Base-by-base conservation (phyloP, 139 green algal species). In the Parachlorella kessleri region DNA sequence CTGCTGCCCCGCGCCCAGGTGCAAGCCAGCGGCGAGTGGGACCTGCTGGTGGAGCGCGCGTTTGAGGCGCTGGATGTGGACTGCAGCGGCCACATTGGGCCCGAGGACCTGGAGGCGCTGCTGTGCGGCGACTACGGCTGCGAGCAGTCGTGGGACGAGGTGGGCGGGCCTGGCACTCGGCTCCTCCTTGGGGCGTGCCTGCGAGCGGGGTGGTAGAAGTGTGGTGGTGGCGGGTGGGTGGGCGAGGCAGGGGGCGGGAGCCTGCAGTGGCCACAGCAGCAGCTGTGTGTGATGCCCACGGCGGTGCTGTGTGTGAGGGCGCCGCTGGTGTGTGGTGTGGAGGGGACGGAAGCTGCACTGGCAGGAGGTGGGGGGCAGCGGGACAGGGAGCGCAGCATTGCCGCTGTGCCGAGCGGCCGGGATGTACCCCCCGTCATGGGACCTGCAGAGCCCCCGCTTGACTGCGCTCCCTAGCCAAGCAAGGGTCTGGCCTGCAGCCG, bases 61-160 rank as follows among this genome's bases (percentile, higher is more conserved):
- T 94, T 93, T 75, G 70, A 87, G 18, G 69, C 72, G 4, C 82
- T 92, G 81, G 89, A 94, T 72, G 36, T 54, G 24, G 87, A 91
- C 42, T 55, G 75, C 66, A 75, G 54, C 72, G 89, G 85, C 38
- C 40, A 30, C 65, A 86, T 94, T 48, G 77, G 68, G 10, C 37
- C 55, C 2, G 77, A 86, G 21, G 90, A 92, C 40, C 80, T 94
- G 28, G 40, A 76, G 26, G 41, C 55, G 35, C 32, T 90, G 55
- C 72, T 92, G 14, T 89, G 85, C 55, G 82, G 75, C 21, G 85
- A 84, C 3, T 64, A 66, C 32, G 63, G 48, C 33, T 77, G 73
- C 69, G 14, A 74, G 69, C 39, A 63, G 36, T n/a, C n/a, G n/a
- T n/a, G n/a, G n/a, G n/a, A n/a, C n/a, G n/a, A n/a, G n/a, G n/a